phyloP scores from a whole-genome alignment of 2,329 filamentous ascomycete species.

The Phoma sp. region DNA sequence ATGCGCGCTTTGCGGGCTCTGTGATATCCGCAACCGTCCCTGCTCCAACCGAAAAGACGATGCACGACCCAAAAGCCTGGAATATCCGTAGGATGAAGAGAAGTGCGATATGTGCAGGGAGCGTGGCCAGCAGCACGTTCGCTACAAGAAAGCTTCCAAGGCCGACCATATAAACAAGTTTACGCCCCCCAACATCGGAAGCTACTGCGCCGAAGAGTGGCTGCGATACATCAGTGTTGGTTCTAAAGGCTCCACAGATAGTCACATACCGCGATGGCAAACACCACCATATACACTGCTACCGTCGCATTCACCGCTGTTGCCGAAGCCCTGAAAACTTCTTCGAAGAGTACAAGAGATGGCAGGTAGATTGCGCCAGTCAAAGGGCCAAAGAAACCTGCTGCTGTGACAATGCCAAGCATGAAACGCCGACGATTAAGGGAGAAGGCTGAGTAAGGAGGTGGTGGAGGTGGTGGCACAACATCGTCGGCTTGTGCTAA shows the following conservation, averaged over 20 bases:
- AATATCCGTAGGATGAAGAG: constrained; percentile 52
- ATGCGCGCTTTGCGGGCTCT: constrained; percentile 49
- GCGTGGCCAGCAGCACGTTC: constrained; percentile 49
- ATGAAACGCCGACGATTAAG: constrained; percentile 47
- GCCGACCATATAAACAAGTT: constrained; percentile 51
- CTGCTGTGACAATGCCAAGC: constrained; percentile 49
- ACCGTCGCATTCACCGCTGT: constrained; percentile 54
- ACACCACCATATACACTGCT: constrained; percentile 55
- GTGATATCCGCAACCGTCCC: constrained; percentile 54
- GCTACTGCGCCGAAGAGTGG: constrained; percentile 53
- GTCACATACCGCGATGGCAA: constrained; percentile 46
- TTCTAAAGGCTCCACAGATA: neutral
- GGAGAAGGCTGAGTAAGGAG: constrained; percentile 50
- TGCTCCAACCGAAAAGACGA: constrained; percentile 53
- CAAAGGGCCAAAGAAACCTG: constrained; percentile 53
- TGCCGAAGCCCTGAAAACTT: constrained; percentile 46
- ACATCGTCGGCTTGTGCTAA: constrained; percentile 14
- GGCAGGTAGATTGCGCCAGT: constrained; percentile 56
- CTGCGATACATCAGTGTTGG: constrained; percentile 19
- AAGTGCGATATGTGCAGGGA: constrained; percentile 49
- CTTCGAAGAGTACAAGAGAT: constrained; percentile 47
- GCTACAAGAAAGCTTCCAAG: constrained; percentile 49
- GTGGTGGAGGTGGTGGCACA: constrained; percentile 10
- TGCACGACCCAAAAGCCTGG: constrained; percentile 53
- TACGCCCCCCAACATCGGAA: constrained; percentile 51